These are phyloP conservation scores for Solanum chacoense DNA, from an alignment of 305 asterid species.

Conservation along the genomic window DNA sequence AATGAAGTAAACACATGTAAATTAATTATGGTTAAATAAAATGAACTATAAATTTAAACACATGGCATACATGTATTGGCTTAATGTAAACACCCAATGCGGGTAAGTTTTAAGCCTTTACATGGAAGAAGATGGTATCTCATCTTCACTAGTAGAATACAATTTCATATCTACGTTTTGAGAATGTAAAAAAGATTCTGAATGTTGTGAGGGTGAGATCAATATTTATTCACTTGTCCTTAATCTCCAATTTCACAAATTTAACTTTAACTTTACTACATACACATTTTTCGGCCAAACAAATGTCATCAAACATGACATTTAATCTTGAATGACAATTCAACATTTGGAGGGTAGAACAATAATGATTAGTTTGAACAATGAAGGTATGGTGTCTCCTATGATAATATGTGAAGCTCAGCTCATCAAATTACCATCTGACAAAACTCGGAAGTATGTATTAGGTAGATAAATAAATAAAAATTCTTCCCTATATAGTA, in stretches of 20 bases:
- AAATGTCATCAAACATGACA: not conserved
- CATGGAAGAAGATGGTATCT: not conserved
- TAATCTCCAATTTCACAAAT: too few species aligned
- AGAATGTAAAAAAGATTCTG: not conserved
- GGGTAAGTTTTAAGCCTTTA: not conserved
- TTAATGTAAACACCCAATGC: too few species aligned
- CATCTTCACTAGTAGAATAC: not conserved
- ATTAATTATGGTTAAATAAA: too few species aligned
- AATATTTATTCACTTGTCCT: too few species aligned
- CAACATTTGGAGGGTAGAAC: not conserved
- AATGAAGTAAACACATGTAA: too few species aligned
- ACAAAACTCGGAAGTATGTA: not conserved
- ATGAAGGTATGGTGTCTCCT: not conserved
- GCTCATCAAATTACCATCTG: not conserved
- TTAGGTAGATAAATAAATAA: not conserved
- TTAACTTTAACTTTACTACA: not conserved
- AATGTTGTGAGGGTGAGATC: too few species aligned
- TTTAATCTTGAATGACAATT: not conserved
- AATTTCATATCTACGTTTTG: not conserved
- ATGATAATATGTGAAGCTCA: not conserved
- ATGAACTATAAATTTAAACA: too few species aligned
- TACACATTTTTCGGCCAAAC: not conserved
- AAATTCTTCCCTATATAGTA: not conserved
- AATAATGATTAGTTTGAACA: not conserved
- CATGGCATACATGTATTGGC: too few species aligned